phyloP scores from a whole-genome alignment of 129 eudicot species.

The Mikania micrantha region DNA sequence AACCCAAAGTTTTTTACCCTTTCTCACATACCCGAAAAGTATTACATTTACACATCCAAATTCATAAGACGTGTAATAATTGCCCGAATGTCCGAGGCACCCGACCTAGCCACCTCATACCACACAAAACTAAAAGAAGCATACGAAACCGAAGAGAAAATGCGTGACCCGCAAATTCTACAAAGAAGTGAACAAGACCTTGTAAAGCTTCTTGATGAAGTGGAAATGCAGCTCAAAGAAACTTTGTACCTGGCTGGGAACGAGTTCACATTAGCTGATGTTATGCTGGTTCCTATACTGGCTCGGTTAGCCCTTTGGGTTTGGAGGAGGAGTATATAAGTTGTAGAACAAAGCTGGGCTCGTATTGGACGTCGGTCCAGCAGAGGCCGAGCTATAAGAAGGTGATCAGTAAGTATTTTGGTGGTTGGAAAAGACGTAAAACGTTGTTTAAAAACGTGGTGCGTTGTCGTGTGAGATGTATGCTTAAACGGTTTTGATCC shows the following conservation, averaged over 20 bases:
- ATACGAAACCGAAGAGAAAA: constrained; percentile 71
- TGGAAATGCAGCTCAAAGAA: constrained; percentile 50
- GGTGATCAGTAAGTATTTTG: constrained; percentile 67
- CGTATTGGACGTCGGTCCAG: constrained; percentile 63
- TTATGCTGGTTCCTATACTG: constrained; percentile 61
- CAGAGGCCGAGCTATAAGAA: constrained; percentile 65
- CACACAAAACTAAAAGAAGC: constrained; percentile 69
- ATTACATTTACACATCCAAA: constrained; percentile 50
- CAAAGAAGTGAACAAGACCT: constrained; percentile 51
- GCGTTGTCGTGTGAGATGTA: constrained; percentile 48
- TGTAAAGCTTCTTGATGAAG: constrained; percentile 69
- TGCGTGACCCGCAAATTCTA: constrained; percentile 47
- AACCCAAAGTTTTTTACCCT: constrained; percentile 81
- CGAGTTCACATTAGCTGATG: constrained; percentile 70
- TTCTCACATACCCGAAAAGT: constrained; percentile 66
- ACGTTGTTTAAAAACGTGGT: constrained; percentile 70
- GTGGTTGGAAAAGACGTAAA: constrained; percentile 71
- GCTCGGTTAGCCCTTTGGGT: constrained; percentile 56
- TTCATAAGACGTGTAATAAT: constrained; percentile 73
- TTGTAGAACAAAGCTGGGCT: constrained; percentile 44
- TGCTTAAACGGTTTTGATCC: constrained; percentile 50
- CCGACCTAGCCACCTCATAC: constrained; percentile 77
- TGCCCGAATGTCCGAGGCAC: constrained; percentile 86
- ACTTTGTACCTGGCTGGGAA: constrained; percentile 59
- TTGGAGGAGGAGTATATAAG: constrained; percentile 50